Percentiles rank a stretch among this genome's conserved stretches.
Evolutionary conservation across 2,329 filamentous ascomycete species (phyloP).

Genomic region (Colletotrichum liriopes): DNA sequence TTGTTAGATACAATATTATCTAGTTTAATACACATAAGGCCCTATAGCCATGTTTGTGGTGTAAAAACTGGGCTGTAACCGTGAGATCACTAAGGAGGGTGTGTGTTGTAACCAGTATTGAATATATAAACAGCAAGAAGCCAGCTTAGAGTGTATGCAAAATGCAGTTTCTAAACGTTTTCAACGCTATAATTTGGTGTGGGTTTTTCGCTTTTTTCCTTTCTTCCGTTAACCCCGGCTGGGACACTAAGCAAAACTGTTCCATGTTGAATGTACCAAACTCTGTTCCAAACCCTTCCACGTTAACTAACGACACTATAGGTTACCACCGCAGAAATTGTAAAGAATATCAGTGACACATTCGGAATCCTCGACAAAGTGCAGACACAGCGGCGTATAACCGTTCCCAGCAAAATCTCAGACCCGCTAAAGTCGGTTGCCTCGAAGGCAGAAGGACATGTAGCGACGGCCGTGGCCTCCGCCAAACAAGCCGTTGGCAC

Average conservation of each 20-base stretch:
- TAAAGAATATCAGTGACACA: constrained; percentile 2
- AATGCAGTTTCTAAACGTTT: background rate
- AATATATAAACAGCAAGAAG: background rate
- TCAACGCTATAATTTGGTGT: background rate
- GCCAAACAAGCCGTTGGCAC: constrained; percentile 1
- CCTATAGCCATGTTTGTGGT: no score
- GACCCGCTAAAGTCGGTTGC: constrained; percentile 1
- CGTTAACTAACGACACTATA: background rate
- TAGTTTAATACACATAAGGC: no score
- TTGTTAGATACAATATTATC: background rate
- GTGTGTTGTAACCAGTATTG: background rate
- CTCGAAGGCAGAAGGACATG: background rate
- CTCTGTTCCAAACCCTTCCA: background rate
- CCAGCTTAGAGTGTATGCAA: background rate
- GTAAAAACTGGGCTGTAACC: no score
- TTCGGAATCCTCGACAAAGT: background rate
- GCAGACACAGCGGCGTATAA: background rate
- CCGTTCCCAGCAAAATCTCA: background rate
- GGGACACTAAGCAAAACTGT: background rate
- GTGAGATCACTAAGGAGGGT: no score
- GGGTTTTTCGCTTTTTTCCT: background rate
- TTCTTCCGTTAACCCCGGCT: background rate
- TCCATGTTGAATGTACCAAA: background rate
- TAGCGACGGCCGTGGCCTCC: constrained; percentile 2
- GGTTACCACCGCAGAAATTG: constrained; percentile 1